Evolutionary conservation across 176 grass and related monocot genomes (phyloP).

Genomic region (Saccharum officinarum): DNA sequence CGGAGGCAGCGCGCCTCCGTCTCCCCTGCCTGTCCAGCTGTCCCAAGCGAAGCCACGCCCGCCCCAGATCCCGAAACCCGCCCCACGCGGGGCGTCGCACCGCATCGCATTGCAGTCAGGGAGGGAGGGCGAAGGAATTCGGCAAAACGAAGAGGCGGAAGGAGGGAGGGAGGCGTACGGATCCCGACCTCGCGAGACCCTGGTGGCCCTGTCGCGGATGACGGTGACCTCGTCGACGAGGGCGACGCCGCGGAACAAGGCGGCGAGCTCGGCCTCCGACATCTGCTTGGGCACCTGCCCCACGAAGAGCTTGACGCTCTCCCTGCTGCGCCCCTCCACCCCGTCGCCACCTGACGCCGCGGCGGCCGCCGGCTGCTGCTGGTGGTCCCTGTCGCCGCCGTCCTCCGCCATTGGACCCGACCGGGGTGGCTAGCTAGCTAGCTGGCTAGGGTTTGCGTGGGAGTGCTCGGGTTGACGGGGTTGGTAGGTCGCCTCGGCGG

Average conservation of each 20-base stretch:
- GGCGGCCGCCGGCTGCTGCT: neutral
- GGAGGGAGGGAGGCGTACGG: slow-evolving; percentile 3
- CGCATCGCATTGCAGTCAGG: slow-evolving; percentile 26
- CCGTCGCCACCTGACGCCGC: neutral
- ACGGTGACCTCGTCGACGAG: slow-evolving; percentile 91
- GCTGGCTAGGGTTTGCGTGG: slow-evolving; percentile 45
- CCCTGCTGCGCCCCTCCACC: slow-evolving; percentile 27
- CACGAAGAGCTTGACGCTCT: slow-evolving; percentile 88
- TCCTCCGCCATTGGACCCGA: slow-evolving; percentile 52
- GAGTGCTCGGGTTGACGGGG: neutral
- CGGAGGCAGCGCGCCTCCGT: too few species aligned
- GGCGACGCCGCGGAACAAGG: slow-evolving; percentile 69
- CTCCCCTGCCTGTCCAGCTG: neutral
- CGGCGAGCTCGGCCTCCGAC: slow-evolving; percentile 64
- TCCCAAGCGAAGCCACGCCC: neutral
- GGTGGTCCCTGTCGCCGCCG: slow-evolving; percentile 44
- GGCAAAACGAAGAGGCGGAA: neutral
- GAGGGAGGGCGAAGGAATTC: neutral
- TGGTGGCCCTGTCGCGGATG: slow-evolving; percentile 89
- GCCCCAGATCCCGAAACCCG: slow-evolving; percentile 40
- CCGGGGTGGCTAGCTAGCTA: neutral
- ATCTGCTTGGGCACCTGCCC: slow-evolving; percentile 82
- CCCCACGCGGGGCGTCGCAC: slow-evolving; percentile 17
- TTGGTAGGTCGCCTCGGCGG: slow-evolving; percentile 15
- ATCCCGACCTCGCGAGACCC: slow-evolving; percentile 79